Evolutionary conservation across 176 grass and related monocot genomes (phyloP), one percentile per base, ranked within the genome.

Genomic region (Tuctoria greenei): DNA sequence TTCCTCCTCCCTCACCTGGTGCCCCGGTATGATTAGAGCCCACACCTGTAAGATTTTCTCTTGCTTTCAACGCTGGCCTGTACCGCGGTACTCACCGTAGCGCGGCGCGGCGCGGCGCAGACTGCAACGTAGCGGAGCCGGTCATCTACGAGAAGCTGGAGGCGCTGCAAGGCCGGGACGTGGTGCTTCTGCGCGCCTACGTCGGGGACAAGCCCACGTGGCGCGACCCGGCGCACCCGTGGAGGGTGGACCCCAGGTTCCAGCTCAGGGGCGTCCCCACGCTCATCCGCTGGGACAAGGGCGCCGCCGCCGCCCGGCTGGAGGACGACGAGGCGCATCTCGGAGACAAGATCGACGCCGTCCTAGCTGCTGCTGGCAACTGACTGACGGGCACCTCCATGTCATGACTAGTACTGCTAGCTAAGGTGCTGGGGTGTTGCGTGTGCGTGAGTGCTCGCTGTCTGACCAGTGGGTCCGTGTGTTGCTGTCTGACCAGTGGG

Each of bases 111-210:
- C 18, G 24, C 41, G 17, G 5, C 11, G 18, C 74, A 97, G 95
- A 97, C 76, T 97, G 95, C 86, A 97, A 91, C 72, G 91, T 89
- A 54, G 95, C 95, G 39, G 95, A 97, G 73, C 95, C 95, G 70
- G 83, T 93, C 66, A 93, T 97, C 84, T 87, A 85, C 68, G 56
- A 76, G 62, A 93, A 64, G 79, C 74, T 97, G 42, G 88, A 86
- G 40, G 43, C 74, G 12, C 55, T 66, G 51, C 58, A 10, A 44
- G 81, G 71, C n/a, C 76, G 0, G 52, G 84, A 90, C 70, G 89
- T 83, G 47, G 63, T 88, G 79, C 85, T 97, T 23, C 85, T 93
- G 62, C 90, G 85, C 62, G 95, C 85, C 36, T 97, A 91, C 67
- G 94, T 91, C 41, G 95, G 95, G 23, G 88, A 97, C 80, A 87